Evolutionary conservation across 2,329 filamentous ascomycete species (phyloP).

Genomic region (Nothophaeocryptopus gaeumannii): DNA sequence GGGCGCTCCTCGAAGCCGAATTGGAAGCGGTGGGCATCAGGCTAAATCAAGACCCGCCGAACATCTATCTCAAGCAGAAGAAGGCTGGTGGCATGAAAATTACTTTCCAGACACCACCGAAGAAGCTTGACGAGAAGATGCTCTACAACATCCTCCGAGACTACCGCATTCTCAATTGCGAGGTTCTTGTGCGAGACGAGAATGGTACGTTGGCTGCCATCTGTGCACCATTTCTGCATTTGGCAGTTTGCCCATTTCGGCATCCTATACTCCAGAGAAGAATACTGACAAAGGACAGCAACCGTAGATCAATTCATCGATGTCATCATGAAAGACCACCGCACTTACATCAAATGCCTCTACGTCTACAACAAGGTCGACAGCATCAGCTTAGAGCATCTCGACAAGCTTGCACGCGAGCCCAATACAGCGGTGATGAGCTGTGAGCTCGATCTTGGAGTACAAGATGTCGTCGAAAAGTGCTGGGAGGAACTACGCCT

Average conservation of each 20-base stretch:
- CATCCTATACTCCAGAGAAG: not conserved
- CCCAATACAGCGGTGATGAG: constrained; percentile 95
- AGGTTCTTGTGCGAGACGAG: constrained; percentile 92
- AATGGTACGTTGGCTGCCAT: constrained; percentile 52
- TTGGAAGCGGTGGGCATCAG: constrained; percentile 93
- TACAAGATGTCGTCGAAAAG: constrained; percentile 87
- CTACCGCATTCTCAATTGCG: constrained; percentile 98
- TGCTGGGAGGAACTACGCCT: constrained; percentile 92
- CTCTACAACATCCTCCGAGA: constrained; percentile 94
- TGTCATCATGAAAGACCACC: constrained; percentile 98
- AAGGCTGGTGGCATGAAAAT: constrained; percentile 99
- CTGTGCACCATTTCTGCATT: not conserved
- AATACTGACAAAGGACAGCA: constrained; percentile 45
- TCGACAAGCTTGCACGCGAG: constrained; percentile 88
- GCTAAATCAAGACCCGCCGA: constrained; percentile 89
- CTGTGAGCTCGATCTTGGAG: constrained; percentile 90
- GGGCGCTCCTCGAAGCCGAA: constrained; percentile 84
- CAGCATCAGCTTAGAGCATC: constrained; percentile 85
- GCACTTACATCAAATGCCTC: constrained; percentile 90
- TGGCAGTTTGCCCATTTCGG: not conserved
- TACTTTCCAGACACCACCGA: constrained; percentile 85
- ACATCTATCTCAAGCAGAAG: constrained; percentile 95
- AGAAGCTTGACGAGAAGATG: constrained; percentile 95
- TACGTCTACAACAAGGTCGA: constrained; percentile 99
- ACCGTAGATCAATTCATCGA: constrained; percentile 99